These are phyloP conservation scores for Bonia amplexicaulis DNA, from an alignment of 176 grass and related monocot genomes.

Conservation along the genomic window DNA sequence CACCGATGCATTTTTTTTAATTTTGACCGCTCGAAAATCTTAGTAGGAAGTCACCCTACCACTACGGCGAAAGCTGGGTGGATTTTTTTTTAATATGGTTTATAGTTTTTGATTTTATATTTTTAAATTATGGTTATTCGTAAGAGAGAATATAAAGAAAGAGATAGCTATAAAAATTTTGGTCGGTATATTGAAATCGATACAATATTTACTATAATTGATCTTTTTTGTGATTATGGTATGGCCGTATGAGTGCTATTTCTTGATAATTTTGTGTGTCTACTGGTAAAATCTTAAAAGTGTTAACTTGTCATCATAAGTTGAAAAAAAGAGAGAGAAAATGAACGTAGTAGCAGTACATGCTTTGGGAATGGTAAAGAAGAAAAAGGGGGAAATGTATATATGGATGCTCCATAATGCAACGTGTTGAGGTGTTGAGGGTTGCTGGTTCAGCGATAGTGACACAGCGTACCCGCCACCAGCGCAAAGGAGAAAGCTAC, in stretches of 20 bases:
- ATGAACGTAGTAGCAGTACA: too few species aligned
- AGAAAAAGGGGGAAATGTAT: too few species aligned
- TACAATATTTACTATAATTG: too few species aligned
- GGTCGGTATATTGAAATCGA: too few species aligned
- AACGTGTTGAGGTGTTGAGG: not conserved
- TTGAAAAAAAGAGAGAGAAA: not conserved
- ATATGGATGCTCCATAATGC: not conserved
- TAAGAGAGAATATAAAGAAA: too few species aligned
- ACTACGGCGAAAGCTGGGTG: not conserved
- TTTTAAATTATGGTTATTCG: too few species aligned
- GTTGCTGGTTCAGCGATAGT: not conserved
- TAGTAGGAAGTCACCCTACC: too few species aligned
- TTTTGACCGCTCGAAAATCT: not conserved
- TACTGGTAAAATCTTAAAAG: not conserved
- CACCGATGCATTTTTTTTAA: not conserved
- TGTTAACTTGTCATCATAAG: not conserved
- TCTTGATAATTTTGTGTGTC: not conserved
- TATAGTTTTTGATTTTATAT: too few species aligned
- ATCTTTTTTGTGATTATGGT: too few species aligned
- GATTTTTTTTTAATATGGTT: too few species aligned
- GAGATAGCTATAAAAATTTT: too few species aligned
- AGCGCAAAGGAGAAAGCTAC: not conserved
- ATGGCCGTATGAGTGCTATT: not conserved
- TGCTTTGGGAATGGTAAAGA: too few species aligned
- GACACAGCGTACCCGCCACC: not conserved